Evolutionary conservation across 805 yeast genomes (phyloP).

Genomic region (Metschnikowia rubicola): DNA sequence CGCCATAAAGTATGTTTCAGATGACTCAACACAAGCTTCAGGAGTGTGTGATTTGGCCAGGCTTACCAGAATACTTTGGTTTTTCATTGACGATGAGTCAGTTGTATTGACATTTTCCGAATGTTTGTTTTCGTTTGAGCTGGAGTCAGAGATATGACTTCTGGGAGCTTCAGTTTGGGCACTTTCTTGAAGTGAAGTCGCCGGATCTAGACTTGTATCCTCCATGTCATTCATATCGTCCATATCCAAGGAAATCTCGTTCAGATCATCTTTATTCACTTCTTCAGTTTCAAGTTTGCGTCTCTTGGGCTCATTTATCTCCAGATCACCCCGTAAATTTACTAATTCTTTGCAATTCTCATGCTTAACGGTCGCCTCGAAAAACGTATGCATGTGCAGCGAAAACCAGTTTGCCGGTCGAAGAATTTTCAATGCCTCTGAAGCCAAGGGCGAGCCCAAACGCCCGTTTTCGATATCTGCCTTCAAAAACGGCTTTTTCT

Average conservation of each 20-base stretch:
- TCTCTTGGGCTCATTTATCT: neutral
- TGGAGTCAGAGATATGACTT: too few species aligned
- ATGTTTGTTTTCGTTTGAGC: too few species aligned
- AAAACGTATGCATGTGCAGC: conserved; percentile 83
- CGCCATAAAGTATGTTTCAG: conserved; percentile 59
- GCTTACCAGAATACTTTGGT: neutral
- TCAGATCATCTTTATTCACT: conserved; percentile 1
- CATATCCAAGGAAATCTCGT: conserved; percentile 23
- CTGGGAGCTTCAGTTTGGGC: too few species aligned
- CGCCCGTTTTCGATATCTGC: conserved; percentile 55
- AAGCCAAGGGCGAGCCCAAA: conserved; percentile 72
- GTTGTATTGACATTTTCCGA: too few species aligned
- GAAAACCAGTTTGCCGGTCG: conserved; percentile 79
- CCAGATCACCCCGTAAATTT: neutral
- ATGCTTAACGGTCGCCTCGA: conserved; percentile 48
- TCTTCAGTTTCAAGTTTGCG: conserved; percentile 3
- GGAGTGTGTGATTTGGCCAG: neutral
- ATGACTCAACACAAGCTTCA: neutral
- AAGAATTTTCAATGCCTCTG: conserved; percentile 48
- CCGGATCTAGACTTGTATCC: neutral
- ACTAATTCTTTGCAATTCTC: conserved; percentile 28
- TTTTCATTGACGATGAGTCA: too few species aligned
- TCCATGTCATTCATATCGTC: conserved; percentile 10
- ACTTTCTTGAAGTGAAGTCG: too few species aligned
- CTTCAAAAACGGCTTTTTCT: conserved; percentile 62